These are phyloP conservation scores for Penicillium crystallinum DNA, from an alignment of 495 filamentous ascomycete species.

Conservation along the genomic window DNA sequence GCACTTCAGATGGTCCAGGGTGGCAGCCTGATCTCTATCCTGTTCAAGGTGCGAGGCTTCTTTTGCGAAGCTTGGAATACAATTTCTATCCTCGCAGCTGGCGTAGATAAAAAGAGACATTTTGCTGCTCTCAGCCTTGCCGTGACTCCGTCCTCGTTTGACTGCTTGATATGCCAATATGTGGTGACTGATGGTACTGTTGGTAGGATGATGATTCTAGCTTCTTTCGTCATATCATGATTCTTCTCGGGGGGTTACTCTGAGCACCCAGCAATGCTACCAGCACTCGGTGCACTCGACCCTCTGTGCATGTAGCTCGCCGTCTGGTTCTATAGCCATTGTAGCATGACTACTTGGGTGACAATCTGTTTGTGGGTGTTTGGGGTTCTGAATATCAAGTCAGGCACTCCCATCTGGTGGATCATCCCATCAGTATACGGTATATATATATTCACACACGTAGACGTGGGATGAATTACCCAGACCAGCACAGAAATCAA, in stretches of 20 bases:
- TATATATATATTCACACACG: background rate
- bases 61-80: constrained; percentile 23
- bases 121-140: constrained; percentile 56
- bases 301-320: too few species aligned
- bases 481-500: background rate
- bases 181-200: constrained; percentile 52
- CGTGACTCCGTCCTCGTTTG: constrained; percentile 17
- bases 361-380: too few species aligned
- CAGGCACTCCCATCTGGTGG: too few species aligned
- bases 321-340: too few species aligned
- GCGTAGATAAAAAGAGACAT: constrained; percentile 55
- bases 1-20: constrained; percentile 64
- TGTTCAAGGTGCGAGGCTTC: constrained; percentile 60
- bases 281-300: too few species aligned
- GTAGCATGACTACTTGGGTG: too few species aligned
- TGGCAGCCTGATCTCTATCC: constrained; percentile 50
- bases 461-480: too few species aligned
- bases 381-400: too few species aligned
- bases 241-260: too few species aligned
- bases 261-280: too few species aligned
- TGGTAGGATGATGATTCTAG: constrained; percentile 48
- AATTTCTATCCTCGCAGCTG: constrained; percentile 58
- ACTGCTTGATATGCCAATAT: background rate
- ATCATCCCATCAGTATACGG: background rate
- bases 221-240: too few species aligned